Conservation (phyloP, 108 stramenopile species). For the Cylindrotheca closterium region DNA sequence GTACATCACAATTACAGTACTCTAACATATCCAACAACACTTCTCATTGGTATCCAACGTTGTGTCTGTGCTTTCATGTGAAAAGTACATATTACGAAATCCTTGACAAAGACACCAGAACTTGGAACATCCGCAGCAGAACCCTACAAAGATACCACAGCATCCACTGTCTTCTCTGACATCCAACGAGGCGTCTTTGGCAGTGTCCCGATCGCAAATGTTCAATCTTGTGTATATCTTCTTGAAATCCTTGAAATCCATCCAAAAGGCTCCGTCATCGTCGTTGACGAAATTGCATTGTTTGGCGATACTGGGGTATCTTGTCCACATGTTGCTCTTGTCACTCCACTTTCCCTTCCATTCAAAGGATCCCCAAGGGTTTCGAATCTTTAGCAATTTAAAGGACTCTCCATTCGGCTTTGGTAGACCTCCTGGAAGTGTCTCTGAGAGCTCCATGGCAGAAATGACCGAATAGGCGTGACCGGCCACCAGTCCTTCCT, state of each 20-base stretch:
- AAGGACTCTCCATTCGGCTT: slow-evolving; percentile 50
- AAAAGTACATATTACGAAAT: slow-evolving; percentile 35
- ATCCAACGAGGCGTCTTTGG: slow-evolving; percentile 38
- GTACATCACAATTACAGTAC: too few species aligned
- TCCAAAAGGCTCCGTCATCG: slow-evolving; percentile 75
- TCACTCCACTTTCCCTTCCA: slow-evolving; percentile 78
- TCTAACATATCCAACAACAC: slow-evolving; percentile 38
- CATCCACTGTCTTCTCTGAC: slow-evolving; percentile 37
- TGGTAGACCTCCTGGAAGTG: slow-evolving; percentile 42
- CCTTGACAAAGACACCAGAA: slow-evolving; percentile 49
- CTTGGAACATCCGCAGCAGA: slow-evolving; percentile 33
- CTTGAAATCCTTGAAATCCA: slow-evolving; percentile 57
- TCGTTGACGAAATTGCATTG: slow-evolving; percentile 9
- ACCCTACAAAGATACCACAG: slow-evolving; percentile 37
- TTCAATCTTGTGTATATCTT: slow-evolving; percentile 60
- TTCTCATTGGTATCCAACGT: slow-evolving; percentile 37
- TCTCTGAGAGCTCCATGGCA: slow-evolving; percentile 34
- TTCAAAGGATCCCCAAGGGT: slow-evolving; percentile 75
- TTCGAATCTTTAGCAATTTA: slow-evolving; percentile 74
- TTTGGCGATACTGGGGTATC: slow-evolving; percentile 41
- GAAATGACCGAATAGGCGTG: slow-evolving; percentile 94
- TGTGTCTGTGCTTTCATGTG: slow-evolving; percentile 42
- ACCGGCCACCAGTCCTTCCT: slow-evolving; percentile 66
- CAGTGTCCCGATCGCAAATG: slow-evolving; percentile 49
- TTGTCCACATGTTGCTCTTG: slow-evolving; percentile 45